Conservation (phyloP, 2,329 filamentous ascomycete genomes). For the Triangularia verruculosa region DNA sequence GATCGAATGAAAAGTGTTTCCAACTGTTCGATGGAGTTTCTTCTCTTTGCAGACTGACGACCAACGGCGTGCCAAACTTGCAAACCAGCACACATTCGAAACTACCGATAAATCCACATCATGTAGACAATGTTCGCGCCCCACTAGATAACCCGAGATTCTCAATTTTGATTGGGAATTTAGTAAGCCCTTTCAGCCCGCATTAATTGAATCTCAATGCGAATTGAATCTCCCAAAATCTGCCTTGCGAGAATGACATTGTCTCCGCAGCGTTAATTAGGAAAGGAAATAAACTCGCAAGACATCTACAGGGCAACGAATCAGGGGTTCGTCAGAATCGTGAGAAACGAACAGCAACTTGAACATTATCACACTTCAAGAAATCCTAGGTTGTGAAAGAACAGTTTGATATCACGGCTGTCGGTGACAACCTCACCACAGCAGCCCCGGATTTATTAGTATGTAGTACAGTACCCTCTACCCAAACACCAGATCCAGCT, state of each 20-base stretch:
- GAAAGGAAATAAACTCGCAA: not conserved
- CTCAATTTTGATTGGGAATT: not conserved
- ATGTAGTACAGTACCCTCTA: not conserved
- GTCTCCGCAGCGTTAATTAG: not conserved
- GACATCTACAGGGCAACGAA: not conserved
- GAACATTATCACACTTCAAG: not conserved
- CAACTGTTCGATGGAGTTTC: not conserved
- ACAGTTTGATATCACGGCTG: no score
- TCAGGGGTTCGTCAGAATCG: not conserved
- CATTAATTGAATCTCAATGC: not conserved
- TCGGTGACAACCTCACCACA: no score
- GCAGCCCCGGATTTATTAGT: no score
- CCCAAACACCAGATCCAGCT: not conserved
- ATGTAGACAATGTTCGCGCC: not conserved
- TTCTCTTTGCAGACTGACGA: not conserved
- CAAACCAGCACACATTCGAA: not conserved
- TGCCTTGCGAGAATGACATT: not conserved
- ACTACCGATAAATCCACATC: not conserved
- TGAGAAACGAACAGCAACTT: not conserved
- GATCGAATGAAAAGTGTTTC: not conserved
- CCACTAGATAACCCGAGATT: not conserved
- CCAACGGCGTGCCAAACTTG: not conserved
- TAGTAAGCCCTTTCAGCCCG: not conserved
- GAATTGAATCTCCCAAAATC: not conserved
- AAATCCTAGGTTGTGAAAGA: no score